phyloP scores from a whole-genome alignment of 1,139 yeast species.

The Geotrichum restrictum region DNA sequence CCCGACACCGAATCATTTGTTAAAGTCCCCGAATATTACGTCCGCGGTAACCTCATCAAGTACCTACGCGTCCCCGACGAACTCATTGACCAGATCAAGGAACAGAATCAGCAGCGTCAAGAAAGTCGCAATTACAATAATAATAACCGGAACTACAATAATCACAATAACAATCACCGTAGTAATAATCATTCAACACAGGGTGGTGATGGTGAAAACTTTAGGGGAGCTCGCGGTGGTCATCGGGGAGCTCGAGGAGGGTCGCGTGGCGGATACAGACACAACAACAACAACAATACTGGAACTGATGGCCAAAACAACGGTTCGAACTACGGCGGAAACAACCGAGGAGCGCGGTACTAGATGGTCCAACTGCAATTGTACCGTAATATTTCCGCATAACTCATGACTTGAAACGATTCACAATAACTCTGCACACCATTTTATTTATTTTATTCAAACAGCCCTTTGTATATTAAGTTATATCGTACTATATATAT shows the following conservation, averaged over 20 bases:
- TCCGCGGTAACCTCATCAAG: conserved; percentile 79
- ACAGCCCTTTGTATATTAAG: neutral
- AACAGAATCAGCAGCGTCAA: conserved; percentile 58
- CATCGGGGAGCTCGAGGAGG: conserved; percentile 15
- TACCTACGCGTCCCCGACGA: conserved; percentile 59
- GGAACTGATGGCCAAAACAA: conserved; percentile 11
- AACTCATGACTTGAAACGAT: neutral
- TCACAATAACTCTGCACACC: neutral
- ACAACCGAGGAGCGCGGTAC: conserved; percentile 8
- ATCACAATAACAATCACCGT: conserved; percentile 23
- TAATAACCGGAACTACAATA: conserved; percentile 23
- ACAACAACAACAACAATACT: conserved; percentile 21
- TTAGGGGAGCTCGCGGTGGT: conserved; percentile 29
- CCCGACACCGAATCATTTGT: conserved; percentile 63
- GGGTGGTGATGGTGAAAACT: conserved; percentile 26
- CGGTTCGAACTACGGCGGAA: conserved; percentile 19
- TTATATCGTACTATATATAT: too few species aligned
- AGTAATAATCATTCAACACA: conserved; percentile 3
- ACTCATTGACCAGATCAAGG: conserved; percentile 55
- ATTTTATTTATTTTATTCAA: neutral
- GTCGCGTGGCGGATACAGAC: conserved; percentile 24
- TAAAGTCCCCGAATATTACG: conserved; percentile 71
- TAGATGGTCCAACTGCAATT: neutral
- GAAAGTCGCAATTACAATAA: conserved; percentile 38
- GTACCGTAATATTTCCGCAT: neutral